phyloP scores from a whole-genome alignment of 768 basidiomycete genomes.

The Tremella yokohamensis region DNA sequence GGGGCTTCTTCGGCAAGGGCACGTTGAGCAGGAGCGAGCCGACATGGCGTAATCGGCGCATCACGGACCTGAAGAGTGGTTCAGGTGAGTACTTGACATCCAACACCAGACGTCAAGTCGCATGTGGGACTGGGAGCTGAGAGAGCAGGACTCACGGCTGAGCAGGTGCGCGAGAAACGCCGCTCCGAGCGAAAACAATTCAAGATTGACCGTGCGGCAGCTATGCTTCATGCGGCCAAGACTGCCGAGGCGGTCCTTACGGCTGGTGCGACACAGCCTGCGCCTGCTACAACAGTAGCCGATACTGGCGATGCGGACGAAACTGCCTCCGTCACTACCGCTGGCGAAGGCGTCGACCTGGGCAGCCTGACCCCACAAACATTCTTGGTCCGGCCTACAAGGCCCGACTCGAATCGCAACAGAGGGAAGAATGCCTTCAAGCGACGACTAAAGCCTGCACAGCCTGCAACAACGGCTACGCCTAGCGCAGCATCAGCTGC shows the following conservation, averaged over 20 bases:
- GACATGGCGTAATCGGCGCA: slow-evolving; percentile 78
- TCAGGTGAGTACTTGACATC: slow-evolving; percentile 56
- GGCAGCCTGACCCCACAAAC: slow-evolving; percentile 46
- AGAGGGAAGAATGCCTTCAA: slow-evolving; percentile 38
- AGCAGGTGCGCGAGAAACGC: slow-evolving; percentile 84
- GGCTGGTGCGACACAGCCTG: slow-evolving; percentile 8
- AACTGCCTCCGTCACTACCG: slow-evolving; percentile 2
- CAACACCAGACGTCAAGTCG: background rate
- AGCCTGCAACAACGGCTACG: slow-evolving; percentile 6
- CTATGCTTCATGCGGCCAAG: slow-evolving; percentile 58
- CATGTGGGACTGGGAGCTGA: background rate
- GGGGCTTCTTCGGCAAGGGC: slow-evolving; percentile 97
- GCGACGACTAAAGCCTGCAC: slow-evolving; percentile 18
- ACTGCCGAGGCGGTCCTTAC: slow-evolving; percentile 56
- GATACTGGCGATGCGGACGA: background rate
- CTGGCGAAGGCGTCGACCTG: slow-evolving; percentile 22
- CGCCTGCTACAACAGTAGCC: background rate
- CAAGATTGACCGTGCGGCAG: slow-evolving; percentile 84
- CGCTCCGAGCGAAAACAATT: slow-evolving; percentile 84
- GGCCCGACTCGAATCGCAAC: slow-evolving; percentile 44
- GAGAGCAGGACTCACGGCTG: slow-evolving; percentile 61
- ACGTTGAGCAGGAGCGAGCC: slow-evolving; percentile 92
- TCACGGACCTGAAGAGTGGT: slow-evolving; percentile 62
- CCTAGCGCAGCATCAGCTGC: slow-evolving; percentile 11
- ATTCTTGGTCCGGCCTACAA: slow-evolving; percentile 46